These are phyloP conservation scores for Pythium periplocum DNA, from an alignment of 352 stramenopile genomes.

Conservation along the genomic window DNA sequence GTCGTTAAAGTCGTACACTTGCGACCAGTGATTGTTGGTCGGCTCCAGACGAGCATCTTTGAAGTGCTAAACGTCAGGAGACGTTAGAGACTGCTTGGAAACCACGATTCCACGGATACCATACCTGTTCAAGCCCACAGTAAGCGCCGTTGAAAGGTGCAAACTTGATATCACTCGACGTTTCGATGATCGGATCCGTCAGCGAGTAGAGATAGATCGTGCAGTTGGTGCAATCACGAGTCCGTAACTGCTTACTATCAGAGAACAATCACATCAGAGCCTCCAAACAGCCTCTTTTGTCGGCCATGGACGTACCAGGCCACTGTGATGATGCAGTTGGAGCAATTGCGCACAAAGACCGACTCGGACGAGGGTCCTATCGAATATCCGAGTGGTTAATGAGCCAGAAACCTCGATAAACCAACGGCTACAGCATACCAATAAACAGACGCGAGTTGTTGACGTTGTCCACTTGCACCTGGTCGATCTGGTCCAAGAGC, in stretches of 20 bases:
- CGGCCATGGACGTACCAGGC: slow-evolving; percentile 48
- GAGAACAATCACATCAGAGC: not conserved
- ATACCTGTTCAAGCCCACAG: slow-evolving; percentile 50
- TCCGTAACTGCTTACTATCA: slow-evolving; percentile 86
- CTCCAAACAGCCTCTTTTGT: not conserved
- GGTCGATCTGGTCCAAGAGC: slow-evolving; percentile 84
- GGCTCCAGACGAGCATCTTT: slow-evolving; percentile 61
- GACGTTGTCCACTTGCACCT: slow-evolving; percentile 90
- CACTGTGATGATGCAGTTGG: slow-evolving; percentile 86
- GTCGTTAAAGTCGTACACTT: slow-evolving; percentile 92
- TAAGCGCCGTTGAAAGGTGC: slow-evolving; percentile 88
- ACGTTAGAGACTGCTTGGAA: not conserved
- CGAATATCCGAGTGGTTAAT: not conserved
- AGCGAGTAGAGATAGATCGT: slow-evolving; percentile 87
- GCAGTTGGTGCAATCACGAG: slow-evolving; percentile 77
- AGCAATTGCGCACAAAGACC: slow-evolving; percentile 89
- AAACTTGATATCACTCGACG: slow-evolving; percentile 78
- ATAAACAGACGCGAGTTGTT: slow-evolving; percentile 86
- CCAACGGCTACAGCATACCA: slow-evolving; percentile 13
- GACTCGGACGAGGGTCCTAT: slow-evolving; percentile 74
- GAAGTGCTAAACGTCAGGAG: slow-evolving; percentile 48
- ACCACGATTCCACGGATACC: not conserved
- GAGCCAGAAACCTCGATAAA: not conserved
- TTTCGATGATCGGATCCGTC: slow-evolving; percentile 92
- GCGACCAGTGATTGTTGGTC: slow-evolving; percentile 87